Base-by-base conservation (phyloP, 2,329 filamentous ascomycete species). In the Clonostachys rhizophaga region DNA sequence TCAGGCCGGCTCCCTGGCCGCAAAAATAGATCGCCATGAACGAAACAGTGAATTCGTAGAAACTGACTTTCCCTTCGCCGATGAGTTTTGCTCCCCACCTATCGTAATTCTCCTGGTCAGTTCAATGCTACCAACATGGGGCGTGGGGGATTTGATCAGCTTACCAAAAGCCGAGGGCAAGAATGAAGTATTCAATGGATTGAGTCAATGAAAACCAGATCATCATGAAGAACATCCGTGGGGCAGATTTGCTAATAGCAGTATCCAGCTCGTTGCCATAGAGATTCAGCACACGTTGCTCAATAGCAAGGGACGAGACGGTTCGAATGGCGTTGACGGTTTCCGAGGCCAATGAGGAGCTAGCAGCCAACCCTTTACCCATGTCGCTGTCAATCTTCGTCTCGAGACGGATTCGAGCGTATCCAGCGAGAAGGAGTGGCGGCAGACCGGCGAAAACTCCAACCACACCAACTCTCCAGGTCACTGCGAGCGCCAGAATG, bases 321-420 rank as follows among this genome's bases (percentile, higher is more conserved):
- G 74, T 78, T 10, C 70, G 62, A 24, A 78, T 69, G 0, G 72
- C 62, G 3, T 89, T 91, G 33, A 39, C 17, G 14, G 36, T 39
- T 39, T 39, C 36, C 7, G 36, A 39, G 17, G 74, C 74, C 16
- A 72, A 63, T 9, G 65, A 58, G 2, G 72, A 72, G 40, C 70
- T 73, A 9, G 48, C 78, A 63, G 58, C 12, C 66, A 66, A 71
- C 8, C 58, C 55, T 17, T 62, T 59, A 34, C 61, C 60, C 24
- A 30, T 30, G 3, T 30, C 9, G 3, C 24, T 30, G 8, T 30
- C 24, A 30, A 30, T 30, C 9, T 30, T 30, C 8, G 60, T 56
- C 37, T 75, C 65, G 16, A 76, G 56, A n/a, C 69, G 61, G 14
- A 78, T 68, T 6, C 71, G 64, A 9, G 64, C 43, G 48, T 65